phyloP scores from a whole-genome alignment of 2,329 filamentous ascomycete genomes.

The Arthrobotrys sphaeroides region DNA sequence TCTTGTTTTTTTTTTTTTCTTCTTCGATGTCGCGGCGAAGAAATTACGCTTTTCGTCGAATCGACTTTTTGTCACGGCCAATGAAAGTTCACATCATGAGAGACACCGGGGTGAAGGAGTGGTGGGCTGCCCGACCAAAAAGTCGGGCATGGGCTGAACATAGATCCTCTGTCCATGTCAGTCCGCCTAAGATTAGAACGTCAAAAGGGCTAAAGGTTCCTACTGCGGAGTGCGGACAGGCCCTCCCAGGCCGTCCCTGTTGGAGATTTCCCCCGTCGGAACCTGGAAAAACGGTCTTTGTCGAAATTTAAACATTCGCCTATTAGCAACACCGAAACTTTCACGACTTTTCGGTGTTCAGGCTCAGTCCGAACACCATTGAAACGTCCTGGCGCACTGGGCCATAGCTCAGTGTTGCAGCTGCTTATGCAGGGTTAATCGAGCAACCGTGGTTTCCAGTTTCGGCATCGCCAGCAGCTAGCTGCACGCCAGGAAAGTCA shows the following conservation, averaged over 20 bases:
- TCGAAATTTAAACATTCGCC: slow-evolving; percentile 19
- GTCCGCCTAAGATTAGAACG: slow-evolving; percentile 5
- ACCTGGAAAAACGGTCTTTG: slow-evolving; percentile 10
- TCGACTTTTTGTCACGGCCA: slow-evolving; percentile 2
- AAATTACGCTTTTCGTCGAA: background rate
- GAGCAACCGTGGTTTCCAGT: slow-evolving; percentile 16
- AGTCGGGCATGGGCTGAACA: slow-evolving; percentile 15
- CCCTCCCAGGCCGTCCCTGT: slow-evolving; percentile 26
- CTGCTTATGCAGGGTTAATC: slow-evolving; percentile 12
- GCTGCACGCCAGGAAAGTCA: slow-evolving; percentile 39
- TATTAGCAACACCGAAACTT: slow-evolving; percentile 3
- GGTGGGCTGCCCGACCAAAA: background rate
- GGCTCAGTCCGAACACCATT: slow-evolving; percentile 21
- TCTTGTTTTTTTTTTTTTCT: slow-evolving; percentile 9
- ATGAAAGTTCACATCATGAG: slow-evolving; percentile 1
- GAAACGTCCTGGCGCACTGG: slow-evolving; percentile 23
- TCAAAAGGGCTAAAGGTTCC: too few species aligned
- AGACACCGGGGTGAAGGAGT: slow-evolving; percentile 13
- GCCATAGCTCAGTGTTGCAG: slow-evolving; percentile 33
- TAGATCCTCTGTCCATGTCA: slow-evolving; percentile 14
- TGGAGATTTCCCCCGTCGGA: slow-evolving; percentile 18
- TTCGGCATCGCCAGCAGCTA: slow-evolving; percentile 24
- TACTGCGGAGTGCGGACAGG: background rate
- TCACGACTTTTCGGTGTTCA: slow-evolving; percentile 19
- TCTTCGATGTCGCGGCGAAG: background rate